phyloP scores from a whole-genome alignment of 83 land plant genomes.

The Larix sibirica region DNA sequence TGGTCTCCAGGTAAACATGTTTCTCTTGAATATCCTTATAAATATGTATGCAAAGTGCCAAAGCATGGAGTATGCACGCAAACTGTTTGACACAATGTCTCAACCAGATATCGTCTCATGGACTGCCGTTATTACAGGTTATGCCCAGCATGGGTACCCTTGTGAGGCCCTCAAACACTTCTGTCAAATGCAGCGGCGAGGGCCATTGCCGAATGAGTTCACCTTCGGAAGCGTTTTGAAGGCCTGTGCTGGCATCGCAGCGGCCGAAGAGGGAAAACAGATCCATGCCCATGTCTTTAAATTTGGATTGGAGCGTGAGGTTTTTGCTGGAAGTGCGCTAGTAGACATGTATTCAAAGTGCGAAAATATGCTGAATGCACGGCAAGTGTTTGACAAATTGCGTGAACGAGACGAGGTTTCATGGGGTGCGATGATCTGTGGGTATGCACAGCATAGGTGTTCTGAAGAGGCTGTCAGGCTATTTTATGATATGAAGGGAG shows the following conservation, averaged over 20 bases:
- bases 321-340: not conserved
- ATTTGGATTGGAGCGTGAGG: not conserved
- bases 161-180: not conserved
- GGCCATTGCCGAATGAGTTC: not conserved
- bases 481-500: not conserved
- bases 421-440: not conserved
- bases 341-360: not conserved
- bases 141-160: not conserved
- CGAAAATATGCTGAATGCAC: not conserved
- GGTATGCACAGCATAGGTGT: not conserved
- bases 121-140: slow-evolving; percentile 66
- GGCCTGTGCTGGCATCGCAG: not conserved
- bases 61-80: slow-evolving; percentile 33
- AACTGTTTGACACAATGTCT: slow-evolving; percentile 54
- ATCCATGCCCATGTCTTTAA: not conserved
- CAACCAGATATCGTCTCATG: slow-evolving; percentile 48
- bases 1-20: slow-evolving; percentile 46
- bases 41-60: slow-evolving; percentile 54
- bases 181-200: not conserved
- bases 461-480: not conserved
- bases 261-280: slow-evolving; percentile 2
- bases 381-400: not conserved
- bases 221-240: not conserved
- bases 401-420: not conserved
- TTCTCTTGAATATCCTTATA: slow-evolving; percentile 56